Base-by-base conservation (phyloP, 805 yeast genomes). In the Dipodascus geniculatus region DNA sequence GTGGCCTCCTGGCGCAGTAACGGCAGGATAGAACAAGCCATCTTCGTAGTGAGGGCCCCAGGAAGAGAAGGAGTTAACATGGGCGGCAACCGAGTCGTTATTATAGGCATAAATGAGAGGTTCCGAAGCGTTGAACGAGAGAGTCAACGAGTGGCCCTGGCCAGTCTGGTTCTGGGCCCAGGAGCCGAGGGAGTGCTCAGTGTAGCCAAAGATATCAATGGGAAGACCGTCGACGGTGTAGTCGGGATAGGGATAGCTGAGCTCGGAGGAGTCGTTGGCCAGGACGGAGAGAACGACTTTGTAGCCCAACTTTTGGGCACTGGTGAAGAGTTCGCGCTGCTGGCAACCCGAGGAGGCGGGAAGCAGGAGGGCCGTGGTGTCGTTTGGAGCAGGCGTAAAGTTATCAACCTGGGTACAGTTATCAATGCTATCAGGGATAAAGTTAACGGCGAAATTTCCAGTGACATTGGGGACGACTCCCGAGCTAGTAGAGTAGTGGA, bases 11-110 rank as follows among this genome's bases (percentile, higher is more conserved):
- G 31, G 31, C 4, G 63, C 63, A 22, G 63, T 31, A 31, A 60
- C 42, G 4, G 58, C 48, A 23, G 63, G 63, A 47, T 58, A 60
- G 24, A 60, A 58, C 20, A 47, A 22, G n/a, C 24, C 28, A 47
- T 22, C 49, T 47, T 23, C 49, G 16, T 47, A 22, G n/a, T 22
- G 24, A 16, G 49, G 31, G 28, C 24, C 49, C 49, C 31, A 47
- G 6, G 49, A 47, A 47, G 31, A 22, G n/a, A 23, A 47, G 8
- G 24, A 4, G 49, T 22, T 47, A 8, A 47, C 31, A 17, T 47
- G 49, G 4, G 49, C 49, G n/a, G 49, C 11, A 6, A 38, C 44
- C 6, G 19, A 6, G 4, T 14, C 44, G 44, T 38, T 38, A 17
- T 9, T 11, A 17, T 38, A 38, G 19, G 44, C 44, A n/a, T 38